Base-by-base conservation (phyloP, 73 alveolate genomes). In the Blepharisma stoltei region DNA sequence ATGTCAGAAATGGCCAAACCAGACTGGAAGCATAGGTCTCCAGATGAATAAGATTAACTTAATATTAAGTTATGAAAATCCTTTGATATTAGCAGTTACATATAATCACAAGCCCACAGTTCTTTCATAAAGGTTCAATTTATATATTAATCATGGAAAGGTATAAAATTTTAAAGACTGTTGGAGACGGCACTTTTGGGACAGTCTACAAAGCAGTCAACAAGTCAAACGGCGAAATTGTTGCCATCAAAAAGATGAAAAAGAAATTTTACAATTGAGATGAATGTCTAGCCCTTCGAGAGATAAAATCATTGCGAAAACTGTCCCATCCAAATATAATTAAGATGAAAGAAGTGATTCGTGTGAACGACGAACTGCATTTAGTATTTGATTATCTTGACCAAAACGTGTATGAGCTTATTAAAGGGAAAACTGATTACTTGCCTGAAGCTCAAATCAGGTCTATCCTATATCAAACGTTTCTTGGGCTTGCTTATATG, bases 361-460 rank as follows among this genome's bases (percentile, higher is more conserved):
- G 93, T 27, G 93, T 88, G 43, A 93, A 95, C 67, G 90, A 93
- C 68, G 98, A 89, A 71, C 91, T 97, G 71, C 95, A 95, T 87
- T 93, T 97, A 83, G 99, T 97, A 44, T 97, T 97, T 68, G 99
- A 97, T 89, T 96, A 88, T 85, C 83, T 95, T 95, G 99, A 97
- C 89, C 81, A 86, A 69, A 93, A 91, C 86, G 90, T 94, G 79
- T 94, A 87, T 71, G 69, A 92, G 81, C 83, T 94, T 67, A 89
- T 92, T 84, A 94, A 94, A 82, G 92, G 82, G 54, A 76, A 90
- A 45, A 86, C 94, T 1, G 80, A 81, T 23, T 71, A 81, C 38
- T 88, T 96, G 49, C 94, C 96, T 45, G 99, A 97, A 75, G 85
- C 85, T 66, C 84, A 92, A 77, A 93, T 96, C 48, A 73, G 98